Evolutionary conservation across 2,329 filamentous ascomycete species (phyloP), one percentile per base, ranked within the genome.

Genomic region (Nannizziopsis barbatae): DNA sequence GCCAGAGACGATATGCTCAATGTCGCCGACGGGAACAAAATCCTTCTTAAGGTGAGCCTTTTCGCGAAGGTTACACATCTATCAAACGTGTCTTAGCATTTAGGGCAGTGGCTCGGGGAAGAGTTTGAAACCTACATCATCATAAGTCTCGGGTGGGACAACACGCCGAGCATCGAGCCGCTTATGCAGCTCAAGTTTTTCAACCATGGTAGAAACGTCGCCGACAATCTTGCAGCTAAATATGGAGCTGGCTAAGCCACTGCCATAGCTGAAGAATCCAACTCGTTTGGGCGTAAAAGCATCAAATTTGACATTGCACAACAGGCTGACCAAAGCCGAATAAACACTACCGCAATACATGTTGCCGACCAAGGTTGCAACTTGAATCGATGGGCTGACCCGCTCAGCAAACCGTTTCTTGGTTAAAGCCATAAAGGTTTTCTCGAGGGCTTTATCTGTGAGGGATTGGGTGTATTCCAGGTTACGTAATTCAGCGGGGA

Each of bases 371-470:
- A 84, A 77, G 55, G 84, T 89, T 56, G 86, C 80, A 32, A 87
- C 82, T 69, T 87, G 77, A 64, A 85, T 82, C 60, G 75, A 72
- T 45, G 84, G 83, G 64, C 75, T 73, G 58, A 92, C 82, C 60
- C 85, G 82, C 69, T 89, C 83, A 63, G 79, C 76, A 71, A 86
- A 90, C 58, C 78, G 79, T 76, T 89, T 89, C 79, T 92, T 90
- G 66, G 83, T 82, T 58, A 90, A 74, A 50, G 65, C 74, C 82
- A 92, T 86, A 67, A 92, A 92, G 53, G 82, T 83, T 79, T 90
- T 92, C 75, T 92, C 86, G 35, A 92, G 77, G 46, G 74, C 76
- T 75, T 87, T 89, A 74, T 92, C 86, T 53, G 78, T 80, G 58
- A 92, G 69, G 2, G 86, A 90, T 69, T 82, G 80, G 62, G 82